Percentiles rank a stretch among this genome's conserved stretches.
Evolutionary conservation across 1,284 basidiomycete species (phyloP).

Genomic region (Mycena citricolor): DNA sequence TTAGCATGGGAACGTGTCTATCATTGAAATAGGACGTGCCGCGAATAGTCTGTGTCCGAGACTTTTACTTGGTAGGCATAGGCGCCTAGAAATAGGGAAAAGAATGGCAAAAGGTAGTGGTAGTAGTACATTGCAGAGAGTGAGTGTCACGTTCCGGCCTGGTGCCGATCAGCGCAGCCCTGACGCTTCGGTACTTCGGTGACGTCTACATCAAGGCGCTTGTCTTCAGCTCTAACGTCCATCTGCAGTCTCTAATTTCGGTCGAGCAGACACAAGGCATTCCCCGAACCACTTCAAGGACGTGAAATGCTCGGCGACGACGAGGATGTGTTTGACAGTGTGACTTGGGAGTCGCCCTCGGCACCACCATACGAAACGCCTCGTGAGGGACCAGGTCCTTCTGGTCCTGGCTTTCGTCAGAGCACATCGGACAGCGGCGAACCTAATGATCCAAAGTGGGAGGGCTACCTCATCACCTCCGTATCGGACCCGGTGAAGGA

Average conservation of each 20-base stretch:
- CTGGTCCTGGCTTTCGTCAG: slow-evolving; percentile 76
- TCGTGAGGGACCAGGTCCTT: slow-evolving; percentile 39
- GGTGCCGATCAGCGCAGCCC: too few species aligned
- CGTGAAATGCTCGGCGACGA: slow-evolving; percentile 81
- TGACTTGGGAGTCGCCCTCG: slow-evolving; percentile 79
- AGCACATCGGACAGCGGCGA: slow-evolving; percentile 64
- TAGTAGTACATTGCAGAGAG: slow-evolving; percentile 21
- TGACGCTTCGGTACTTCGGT: too few species aligned
- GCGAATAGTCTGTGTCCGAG: slow-evolving; percentile 45
- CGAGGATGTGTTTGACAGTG: slow-evolving; percentile 83
- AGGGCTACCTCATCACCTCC: slow-evolving; percentile 81
- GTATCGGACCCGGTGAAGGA: slow-evolving; percentile 95
- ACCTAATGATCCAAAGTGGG: slow-evolving; percentile 84
- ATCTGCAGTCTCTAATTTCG: too few species aligned
- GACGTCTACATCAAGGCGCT: too few species aligned
- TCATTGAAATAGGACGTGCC: too few species aligned
- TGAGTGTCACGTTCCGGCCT: slow-evolving; percentile 16
- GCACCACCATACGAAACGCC: slow-evolving; percentile 50
- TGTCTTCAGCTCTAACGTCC: too few species aligned
- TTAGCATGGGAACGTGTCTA: too few species aligned
- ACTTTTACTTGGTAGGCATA: slow-evolving; percentile 64
- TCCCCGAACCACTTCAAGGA: too few species aligned
- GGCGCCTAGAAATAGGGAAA: slow-evolving; percentile 32
- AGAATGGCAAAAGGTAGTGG: slow-evolving; percentile 36
- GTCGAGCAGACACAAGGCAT: too few species aligned